These are phyloP conservation scores for Mucor lusitanicus DNA, from an alignment of 371 early-diverging fungal genomes.

Conservation along the genomic window DNA sequence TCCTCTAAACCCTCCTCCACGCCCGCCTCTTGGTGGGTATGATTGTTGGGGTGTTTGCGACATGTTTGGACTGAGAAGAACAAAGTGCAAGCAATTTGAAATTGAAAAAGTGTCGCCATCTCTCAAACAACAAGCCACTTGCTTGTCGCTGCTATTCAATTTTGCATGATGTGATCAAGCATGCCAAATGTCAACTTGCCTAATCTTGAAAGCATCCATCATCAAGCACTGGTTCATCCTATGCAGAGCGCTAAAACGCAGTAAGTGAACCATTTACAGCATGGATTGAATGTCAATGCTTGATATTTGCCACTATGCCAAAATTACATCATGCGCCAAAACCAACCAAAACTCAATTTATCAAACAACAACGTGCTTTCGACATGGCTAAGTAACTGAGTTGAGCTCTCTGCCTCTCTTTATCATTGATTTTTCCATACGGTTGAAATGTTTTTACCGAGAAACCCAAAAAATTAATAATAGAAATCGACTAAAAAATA, in stretches of 20 bases:
- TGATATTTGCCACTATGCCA: not conserved
- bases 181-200: too few relatives aligned
- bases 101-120: not conserved
- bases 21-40: slow-evolving; percentile 7
- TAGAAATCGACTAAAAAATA: not conserved
- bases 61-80: not conserved
- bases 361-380: not conserved
- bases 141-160: not conserved
- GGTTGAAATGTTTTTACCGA: not conserved
- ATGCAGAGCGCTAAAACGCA: too few relatives aligned
- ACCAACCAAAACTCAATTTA: not conserved
- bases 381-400: not conserved
- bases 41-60: not conserved
- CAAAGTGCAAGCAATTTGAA: not conserved
- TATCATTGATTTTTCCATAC: not conserved
- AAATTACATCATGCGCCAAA: not conserved
- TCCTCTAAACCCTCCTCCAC: slow-evolving; percentile 10
- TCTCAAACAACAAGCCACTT: not conserved
- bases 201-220: too few relatives aligned
- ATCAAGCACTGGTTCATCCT: too few relatives aligned
- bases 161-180: not conserved
- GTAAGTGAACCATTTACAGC: too few relatives aligned
- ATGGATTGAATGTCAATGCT: too few relatives aligned
- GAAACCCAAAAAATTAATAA: not conserved
- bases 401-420: not conserved